Percentiles rank a stretch among this genome's conserved stretches.
These are phyloP conservation scores for Albugo laibachii DNA, from an alignment of 352 stramenopile species.

Conservation along the genomic window DNA sequence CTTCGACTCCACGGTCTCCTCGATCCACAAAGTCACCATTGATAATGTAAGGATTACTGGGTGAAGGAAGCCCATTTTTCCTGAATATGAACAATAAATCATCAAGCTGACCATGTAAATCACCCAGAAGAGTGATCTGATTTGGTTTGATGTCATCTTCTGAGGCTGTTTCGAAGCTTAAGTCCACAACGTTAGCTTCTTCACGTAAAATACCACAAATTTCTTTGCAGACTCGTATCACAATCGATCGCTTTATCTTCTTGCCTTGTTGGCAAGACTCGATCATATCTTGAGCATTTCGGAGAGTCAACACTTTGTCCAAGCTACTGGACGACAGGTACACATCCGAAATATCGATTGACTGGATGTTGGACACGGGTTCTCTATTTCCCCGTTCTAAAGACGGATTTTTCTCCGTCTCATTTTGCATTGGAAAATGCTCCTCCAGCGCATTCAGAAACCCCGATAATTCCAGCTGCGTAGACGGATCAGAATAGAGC, in stretches of 20 bases:
- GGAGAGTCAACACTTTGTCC: constrained; percentile 33
- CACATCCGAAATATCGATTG: constrained; percentile 74
- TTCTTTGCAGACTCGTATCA: constrained; percentile 55
- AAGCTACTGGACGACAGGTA: constrained; percentile 31
- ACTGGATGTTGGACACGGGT: constrained; percentile 37
- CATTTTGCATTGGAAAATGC: background rate
- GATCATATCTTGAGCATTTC: constrained; percentile 45
- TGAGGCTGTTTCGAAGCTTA: constrained; percentile 18
- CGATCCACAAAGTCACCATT: constrained; percentile 77
- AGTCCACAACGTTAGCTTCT: constrained; percentile 41
- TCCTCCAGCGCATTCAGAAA: constrained; percentile 6
- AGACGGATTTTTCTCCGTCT: background rate
- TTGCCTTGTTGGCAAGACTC: constrained; percentile 59
- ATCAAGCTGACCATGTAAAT: constrained; percentile 73
- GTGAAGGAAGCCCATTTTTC: constrained; percentile 57
- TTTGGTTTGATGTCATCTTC: constrained; percentile 5
- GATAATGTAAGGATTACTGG: constrained; percentile 69
- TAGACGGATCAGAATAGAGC: constrained; percentile 31
- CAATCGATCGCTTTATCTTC: constrained; percentile 51
- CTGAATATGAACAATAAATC: constrained; percentile 67
- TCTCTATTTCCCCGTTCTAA: constrained; percentile 18
- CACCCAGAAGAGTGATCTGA: constrained; percentile 61
- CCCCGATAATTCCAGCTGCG: constrained; percentile 45
- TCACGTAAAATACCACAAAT: constrained; percentile 25
- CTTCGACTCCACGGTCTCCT: constrained; percentile 57